Evolutionary conservation across 169 alveolate genomes (phyloP).

Genomic region (Eimeria acervulina): DNA sequence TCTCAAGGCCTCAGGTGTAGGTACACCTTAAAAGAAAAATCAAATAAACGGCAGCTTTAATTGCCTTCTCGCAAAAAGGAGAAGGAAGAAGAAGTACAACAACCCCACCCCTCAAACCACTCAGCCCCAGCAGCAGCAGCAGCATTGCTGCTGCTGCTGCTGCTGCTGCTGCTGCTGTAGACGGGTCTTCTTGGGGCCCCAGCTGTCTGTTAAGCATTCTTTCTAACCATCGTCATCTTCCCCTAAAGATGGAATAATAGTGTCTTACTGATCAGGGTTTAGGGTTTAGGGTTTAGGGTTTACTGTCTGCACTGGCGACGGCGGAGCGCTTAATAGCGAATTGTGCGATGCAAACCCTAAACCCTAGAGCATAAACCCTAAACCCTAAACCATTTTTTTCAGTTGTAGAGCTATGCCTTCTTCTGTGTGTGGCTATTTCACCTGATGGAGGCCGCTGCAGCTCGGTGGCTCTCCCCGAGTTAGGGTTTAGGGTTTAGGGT

Average conservation of each 20-base stretch:
- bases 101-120: slow-evolving; percentile 16
- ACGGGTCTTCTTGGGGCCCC: not conserved
- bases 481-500: slow-evolving; percentile 46
- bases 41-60: not conserved
- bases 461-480: not conserved
- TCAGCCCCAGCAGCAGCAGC: slow-evolving; percentile 55
- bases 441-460: not conserved
- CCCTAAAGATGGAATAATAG: not conserved
- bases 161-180: not conserved
- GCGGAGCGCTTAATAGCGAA: not conserved
- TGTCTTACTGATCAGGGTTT: not conserved
- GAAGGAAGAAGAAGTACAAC: not conserved
- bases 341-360: not conserved
- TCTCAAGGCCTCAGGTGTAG: not conserved
- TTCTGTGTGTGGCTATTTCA: not conserved
- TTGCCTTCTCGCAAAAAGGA: not conserved
- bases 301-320: not conserved
- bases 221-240: not conserved
- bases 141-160: not conserved
- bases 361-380: slow-evolving; percentile 12
- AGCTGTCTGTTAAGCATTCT: not conserved
- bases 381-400: slow-evolving; percentile 15
- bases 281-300: slow-evolving; percentile 45
- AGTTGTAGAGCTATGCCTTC: not conserved
- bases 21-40: not conserved